phyloP scores from a whole-genome alignment of 2,329 filamentous ascomycete genomes.

The Phyllosticta citrichinensis region DNA sequence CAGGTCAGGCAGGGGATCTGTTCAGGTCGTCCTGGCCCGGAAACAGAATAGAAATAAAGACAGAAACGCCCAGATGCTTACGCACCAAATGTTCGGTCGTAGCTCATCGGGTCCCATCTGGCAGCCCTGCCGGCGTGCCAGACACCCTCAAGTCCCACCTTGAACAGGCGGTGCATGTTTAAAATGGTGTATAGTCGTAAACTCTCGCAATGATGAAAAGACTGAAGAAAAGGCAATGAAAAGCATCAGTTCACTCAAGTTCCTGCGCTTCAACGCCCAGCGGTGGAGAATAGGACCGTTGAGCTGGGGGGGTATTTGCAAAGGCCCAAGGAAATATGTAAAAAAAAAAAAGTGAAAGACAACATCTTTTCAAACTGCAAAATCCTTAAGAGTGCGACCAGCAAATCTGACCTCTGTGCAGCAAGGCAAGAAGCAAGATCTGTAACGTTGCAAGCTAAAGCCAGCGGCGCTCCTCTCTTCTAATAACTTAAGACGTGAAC shows the following conservation, averaged over 20 bases:
- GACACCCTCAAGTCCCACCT: neutral
- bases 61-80: neutral
- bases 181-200: conserved; percentile 4
- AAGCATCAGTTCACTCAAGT: conserved; percentile 5
- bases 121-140: neutral
- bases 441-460: conserved; percentile 22
- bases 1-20: neutral
- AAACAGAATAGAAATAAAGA: neutral
- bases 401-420: conserved; percentile 16
- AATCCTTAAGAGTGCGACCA: conserved; percentile 27
- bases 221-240: neutral
- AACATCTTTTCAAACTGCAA: neutral
- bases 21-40: too few relatives aligned
- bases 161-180: neutral
- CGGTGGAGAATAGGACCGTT: neutral
- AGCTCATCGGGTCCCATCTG: neutral
- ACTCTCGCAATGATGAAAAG: neutral
- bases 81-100: neutral
- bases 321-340: conserved; percentile 5
- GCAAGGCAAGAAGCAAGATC: conserved; percentile 10
- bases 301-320: conserved; percentile 9
- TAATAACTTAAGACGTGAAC: conserved; percentile 38
- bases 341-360: conserved; percentile 1
- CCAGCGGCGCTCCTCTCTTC: conserved; percentile 28
- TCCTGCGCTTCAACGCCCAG: conserved; percentile 6